Conservation (phyloP, 1,284 basidiomycete genomes). For the Lentinus polychrous region DNA sequence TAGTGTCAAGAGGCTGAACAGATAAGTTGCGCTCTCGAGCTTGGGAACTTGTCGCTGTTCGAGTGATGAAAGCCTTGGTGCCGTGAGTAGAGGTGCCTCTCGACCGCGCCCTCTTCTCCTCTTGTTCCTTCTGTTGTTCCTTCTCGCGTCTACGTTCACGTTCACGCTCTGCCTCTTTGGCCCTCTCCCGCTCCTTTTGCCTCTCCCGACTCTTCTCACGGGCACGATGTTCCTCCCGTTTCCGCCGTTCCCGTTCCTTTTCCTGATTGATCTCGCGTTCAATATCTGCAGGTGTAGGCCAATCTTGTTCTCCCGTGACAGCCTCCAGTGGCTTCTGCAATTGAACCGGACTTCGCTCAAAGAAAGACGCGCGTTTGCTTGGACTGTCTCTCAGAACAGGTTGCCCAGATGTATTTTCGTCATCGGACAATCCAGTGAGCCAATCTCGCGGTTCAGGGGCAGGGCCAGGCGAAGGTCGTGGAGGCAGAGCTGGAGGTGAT, state of each 20-base stretch:
- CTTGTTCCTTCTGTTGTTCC: constrained; percentile 9
- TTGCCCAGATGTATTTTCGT: constrained; percentile 19
- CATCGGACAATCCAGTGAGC: constrained; percentile 61
- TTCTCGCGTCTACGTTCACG: constrained; percentile 13
- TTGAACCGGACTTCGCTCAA: constrained; percentile 43
- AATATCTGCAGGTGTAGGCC: constrained; percentile 2
- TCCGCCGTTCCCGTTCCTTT: neutral
- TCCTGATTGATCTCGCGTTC: constrained; percentile 10
- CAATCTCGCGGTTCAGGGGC: constrained; percentile 44
- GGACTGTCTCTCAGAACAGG: constrained; percentile 60
- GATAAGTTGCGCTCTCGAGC: constrained; percentile 11
- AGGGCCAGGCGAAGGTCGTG: constrained; percentile 16
- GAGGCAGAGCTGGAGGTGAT: constrained; percentile 18
- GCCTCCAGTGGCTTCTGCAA: constrained; percentile 42
- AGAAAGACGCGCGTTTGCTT: constrained; percentile 61
- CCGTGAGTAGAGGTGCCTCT: constrained; percentile 13
- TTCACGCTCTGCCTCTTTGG: constrained; percentile 8
- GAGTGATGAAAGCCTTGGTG: constrained; percentile 19
- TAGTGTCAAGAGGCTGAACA: constrained; percentile 18
- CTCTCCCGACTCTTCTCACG: constrained; percentile 6
- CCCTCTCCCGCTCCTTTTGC: constrained; percentile 13
- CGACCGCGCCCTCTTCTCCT: constrained; percentile 9
- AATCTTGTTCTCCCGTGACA: constrained; percentile 5
- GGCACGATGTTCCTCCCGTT: neutral
- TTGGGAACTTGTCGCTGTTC: constrained; percentile 14